Evolutionary conservation across 1,284 basidiomycete genomes (phyloP).

Genomic region (Sanghuangporus sanghuang): DNA sequence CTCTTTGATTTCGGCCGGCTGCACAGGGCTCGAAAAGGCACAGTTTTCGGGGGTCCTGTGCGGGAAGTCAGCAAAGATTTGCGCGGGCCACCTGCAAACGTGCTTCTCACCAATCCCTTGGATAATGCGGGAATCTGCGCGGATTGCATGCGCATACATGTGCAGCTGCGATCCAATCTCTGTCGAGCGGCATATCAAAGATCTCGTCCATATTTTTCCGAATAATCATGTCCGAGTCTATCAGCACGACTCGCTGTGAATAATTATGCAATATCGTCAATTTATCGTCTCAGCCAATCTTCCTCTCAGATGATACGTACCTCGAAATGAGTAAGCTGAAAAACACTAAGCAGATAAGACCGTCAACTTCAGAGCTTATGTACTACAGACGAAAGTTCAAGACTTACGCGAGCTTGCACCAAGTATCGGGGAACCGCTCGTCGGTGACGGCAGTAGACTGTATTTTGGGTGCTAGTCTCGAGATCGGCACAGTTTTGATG

Average conservation of each 20-base stretch:
- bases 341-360: constrained; percentile 44
- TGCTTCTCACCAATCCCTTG: constrained; percentile 73
- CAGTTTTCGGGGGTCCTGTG: constrained; percentile 86
- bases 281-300: not conserved
- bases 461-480: constrained; percentile 51
- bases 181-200: constrained; percentile 62
- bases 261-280: not conserved
- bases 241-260: not conserved
- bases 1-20: constrained; percentile 45
- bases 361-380: not conserved
- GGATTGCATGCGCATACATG: constrained; percentile 96
- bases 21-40: constrained; percentile 63
- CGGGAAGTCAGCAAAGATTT: not conserved
- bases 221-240: constrained; percentile 62
- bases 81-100: not conserved
- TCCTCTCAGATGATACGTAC: constrained; percentile 35
- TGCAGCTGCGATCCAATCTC: constrained; percentile 75
- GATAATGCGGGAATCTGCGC: constrained; percentile 77
- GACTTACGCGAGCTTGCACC: constrained; percentile 81
- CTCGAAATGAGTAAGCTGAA: constrained; percentile 72
- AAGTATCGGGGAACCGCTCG: constrained; percentile 76
- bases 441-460: constrained; percentile 53
- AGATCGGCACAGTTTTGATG: constrained; percentile 55
- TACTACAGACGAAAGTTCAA: not conserved
- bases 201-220: constrained; percentile 89